A percentile compares a stretch with the other conserved stretches of the same genome.
These are phyloP conservation scores for Nematocida sp. DNA, from an alignment of 371 early-diverging fungal genomes.

Conservation along the genomic window DNA sequence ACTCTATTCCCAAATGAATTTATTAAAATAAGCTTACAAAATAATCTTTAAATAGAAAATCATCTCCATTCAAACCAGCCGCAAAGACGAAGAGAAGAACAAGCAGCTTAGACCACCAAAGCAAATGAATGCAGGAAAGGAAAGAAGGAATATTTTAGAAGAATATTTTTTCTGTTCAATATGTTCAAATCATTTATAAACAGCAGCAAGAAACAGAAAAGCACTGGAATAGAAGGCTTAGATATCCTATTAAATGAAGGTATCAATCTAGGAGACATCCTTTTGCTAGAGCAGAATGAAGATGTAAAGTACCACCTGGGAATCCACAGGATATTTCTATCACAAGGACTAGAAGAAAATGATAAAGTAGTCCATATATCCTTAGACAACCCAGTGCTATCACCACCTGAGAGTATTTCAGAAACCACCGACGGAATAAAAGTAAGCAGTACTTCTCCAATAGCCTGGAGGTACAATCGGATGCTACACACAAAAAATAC, in stretches of 20 bases:
- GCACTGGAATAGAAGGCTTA: constrained; percentile 30
- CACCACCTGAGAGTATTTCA: not conserved
- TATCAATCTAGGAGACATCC: constrained; percentile 1
- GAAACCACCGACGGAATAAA: not conserved
- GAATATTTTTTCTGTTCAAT: not conserved
- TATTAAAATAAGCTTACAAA: too few species aligned
- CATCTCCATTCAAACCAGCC: too few species aligned
- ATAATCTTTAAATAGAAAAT: too few species aligned
- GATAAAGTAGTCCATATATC: constrained; percentile 17
- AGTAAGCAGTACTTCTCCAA: not conserved
- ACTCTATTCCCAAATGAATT: too few species aligned
- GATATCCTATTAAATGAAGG: constrained; percentile 25
- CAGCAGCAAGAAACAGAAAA: not conserved
- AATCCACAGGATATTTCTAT: constrained; percentile 29
- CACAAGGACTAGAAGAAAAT: constrained; percentile 35
- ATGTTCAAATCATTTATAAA: constrained; percentile 32
- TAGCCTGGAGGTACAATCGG: constrained; percentile 39
- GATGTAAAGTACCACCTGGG: constrained; percentile 32
- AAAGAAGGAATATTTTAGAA: not conserved
- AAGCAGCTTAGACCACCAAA: too few species aligned
- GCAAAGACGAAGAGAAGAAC: too few species aligned
- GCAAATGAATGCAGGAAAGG: too few species aligned
- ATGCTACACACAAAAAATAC: constrained; percentile 14
- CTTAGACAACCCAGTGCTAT: constrained; percentile 9
- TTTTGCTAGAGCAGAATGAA: constrained; percentile 22